Evolutionary conservation across 208 protist species (phyloP).

Genomic region (Wallacemonas rigidus): DNA sequence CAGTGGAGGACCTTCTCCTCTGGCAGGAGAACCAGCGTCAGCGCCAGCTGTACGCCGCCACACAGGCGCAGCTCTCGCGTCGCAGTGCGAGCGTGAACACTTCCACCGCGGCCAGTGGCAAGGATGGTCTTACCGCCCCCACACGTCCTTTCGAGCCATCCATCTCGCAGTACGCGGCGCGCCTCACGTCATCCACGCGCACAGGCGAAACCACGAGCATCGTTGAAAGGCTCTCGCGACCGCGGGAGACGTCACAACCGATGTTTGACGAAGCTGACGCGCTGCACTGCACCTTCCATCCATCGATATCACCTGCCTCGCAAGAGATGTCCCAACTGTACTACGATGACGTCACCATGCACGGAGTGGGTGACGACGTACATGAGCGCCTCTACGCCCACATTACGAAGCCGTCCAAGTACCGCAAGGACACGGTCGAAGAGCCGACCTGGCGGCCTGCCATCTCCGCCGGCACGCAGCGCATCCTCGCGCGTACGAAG

Average conservation of each 20-base stretch:
- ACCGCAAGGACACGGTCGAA: slow-evolving; percentile 20
- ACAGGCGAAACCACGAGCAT: slow-evolving; percentile 25
- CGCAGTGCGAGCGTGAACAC: slow-evolving; percentile 2
- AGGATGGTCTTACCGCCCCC: not conserved
- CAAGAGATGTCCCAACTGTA: slow-evolving; percentile 38
- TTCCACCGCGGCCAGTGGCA: not conserved
- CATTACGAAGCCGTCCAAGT: slow-evolving; percentile 26
- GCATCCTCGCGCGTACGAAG: slow-evolving; percentile 19
- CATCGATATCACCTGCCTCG: slow-evolving; percentile 45
- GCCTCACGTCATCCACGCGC: slow-evolving; percentile 16
- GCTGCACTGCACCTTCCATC: slow-evolving; percentile 60
- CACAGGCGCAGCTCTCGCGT: slow-evolving; percentile 17
- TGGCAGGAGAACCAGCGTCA: slow-evolving; percentile 52
- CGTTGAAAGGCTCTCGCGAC: slow-evolving; percentile 64
- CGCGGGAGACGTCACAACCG: not conserved
- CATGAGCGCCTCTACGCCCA: slow-evolving; percentile 66
- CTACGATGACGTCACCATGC: slow-evolving; percentile 30
- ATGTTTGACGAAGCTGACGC: slow-evolving; percentile 39
- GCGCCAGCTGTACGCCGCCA: slow-evolving; percentile 47
- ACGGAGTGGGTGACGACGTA: slow-evolving; percentile 14
- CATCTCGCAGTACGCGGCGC: slow-evolving; percentile 53
- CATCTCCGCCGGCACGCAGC: slow-evolving; percentile 25
- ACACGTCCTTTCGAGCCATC: slow-evolving; percentile 27
- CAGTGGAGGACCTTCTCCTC: slow-evolving; percentile 61
- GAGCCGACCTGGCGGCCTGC: slow-evolving; percentile 21